Percentiles rank a stretch among this genome's conserved stretches.
Conservation (phyloP, 805 yeast species). For the Torulaspora maleeae region DNA sequence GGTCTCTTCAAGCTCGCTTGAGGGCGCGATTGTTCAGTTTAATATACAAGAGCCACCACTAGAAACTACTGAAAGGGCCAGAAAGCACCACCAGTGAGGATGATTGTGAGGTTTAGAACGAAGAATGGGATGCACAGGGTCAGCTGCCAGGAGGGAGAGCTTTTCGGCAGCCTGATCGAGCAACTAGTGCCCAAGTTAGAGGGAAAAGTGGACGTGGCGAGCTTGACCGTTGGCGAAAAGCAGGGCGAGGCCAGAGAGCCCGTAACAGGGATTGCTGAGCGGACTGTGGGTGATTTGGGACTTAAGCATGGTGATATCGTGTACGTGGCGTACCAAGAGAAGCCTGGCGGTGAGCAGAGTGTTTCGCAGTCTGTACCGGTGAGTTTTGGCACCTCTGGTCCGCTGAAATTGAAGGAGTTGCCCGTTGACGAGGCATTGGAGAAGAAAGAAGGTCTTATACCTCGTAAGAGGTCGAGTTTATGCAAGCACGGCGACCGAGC, state of each 20-base stretch:
- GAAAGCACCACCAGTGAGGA: slow-evolving; percentile 1
- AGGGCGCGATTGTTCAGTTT: not conserved
- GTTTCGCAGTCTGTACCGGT: slow-evolving; percentile 11
- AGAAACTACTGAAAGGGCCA: not conserved
- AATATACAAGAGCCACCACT: not conserved
- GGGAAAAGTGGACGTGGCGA: slow-evolving; percentile 24
- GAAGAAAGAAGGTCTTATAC: slow-evolving; percentile 64
- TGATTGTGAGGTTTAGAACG: slow-evolving; percentile 76
- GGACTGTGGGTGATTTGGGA: slow-evolving; percentile 41
- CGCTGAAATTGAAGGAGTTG: slow-evolving; percentile 45
- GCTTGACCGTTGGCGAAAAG: slow-evolving; percentile 28
- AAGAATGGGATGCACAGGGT: slow-evolving; percentile 80
- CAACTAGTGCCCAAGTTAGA: slow-evolving; percentile 32
- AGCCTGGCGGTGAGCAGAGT: slow-evolving; percentile 2
- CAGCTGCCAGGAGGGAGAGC: slow-evolving; percentile 41
- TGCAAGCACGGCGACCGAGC: slow-evolving; percentile 91
- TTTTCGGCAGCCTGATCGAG: slow-evolving; percentile 43
- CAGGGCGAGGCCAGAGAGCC: slow-evolving; percentile 30
- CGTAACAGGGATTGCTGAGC: slow-evolving; percentile 23
- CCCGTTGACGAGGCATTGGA: slow-evolving; percentile 65
- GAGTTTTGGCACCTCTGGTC: slow-evolving; percentile 7
- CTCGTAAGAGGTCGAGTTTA: slow-evolving; percentile 53
- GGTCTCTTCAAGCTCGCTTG: not conserved
- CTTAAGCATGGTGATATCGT: slow-evolving; percentile 61
- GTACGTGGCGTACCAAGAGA: slow-evolving; percentile 38